Base-by-base conservation (phyloP, 306 rosid species). In the Begonia fuchsioides region DNA sequence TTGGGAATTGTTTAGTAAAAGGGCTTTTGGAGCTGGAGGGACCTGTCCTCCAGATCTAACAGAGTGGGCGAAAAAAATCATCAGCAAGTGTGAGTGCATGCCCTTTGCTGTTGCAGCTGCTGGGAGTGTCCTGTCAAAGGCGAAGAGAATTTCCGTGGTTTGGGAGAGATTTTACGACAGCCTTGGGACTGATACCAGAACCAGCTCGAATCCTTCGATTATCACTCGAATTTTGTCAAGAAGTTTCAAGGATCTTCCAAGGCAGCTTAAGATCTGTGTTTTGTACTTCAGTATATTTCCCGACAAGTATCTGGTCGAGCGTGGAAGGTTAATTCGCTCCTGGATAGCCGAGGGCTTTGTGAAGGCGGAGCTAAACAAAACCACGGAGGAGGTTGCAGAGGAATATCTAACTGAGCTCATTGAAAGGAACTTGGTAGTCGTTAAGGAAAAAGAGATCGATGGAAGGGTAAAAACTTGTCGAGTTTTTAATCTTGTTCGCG, bases 251-350 rank as follows among this genome's bases (percentile, higher is more conserved):
- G 45, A 41, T 41, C 45, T 41, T 41, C 45, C 45, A 10, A 41
- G 12, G n/a, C 45, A 41, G 10, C 45, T 41, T 3, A 41, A 41
- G 45, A 41, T 41, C 3, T 41, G 45, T 41, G 10, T 41, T 13
- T 41, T 41, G 45, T 41, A 41, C 45, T 41, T 41, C 45, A 41
- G 45, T 41, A 41, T 41, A 41, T 41, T 41, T 41, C 45, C 45
- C 12, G 45, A 10, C 13, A n/a, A 10, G 6, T 41, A 41, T n/a
- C 14, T 13, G 5, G 47, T 57, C 15, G 48, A 41, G 39, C 39
- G 54, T 12, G 54, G 19, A 35, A 57, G 39, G 54, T 46, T 57
- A 11, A 57, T 57, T 47, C 47, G 45, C n/a, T 41, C 45, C 12
- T 41, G 45, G 45, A 3, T 41, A 41, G 45, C 45, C 3, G 45